Evolutionary conservation across 108 stramenopile genomes (phyloP).

Genomic region (Tribonema minus): DNA sequence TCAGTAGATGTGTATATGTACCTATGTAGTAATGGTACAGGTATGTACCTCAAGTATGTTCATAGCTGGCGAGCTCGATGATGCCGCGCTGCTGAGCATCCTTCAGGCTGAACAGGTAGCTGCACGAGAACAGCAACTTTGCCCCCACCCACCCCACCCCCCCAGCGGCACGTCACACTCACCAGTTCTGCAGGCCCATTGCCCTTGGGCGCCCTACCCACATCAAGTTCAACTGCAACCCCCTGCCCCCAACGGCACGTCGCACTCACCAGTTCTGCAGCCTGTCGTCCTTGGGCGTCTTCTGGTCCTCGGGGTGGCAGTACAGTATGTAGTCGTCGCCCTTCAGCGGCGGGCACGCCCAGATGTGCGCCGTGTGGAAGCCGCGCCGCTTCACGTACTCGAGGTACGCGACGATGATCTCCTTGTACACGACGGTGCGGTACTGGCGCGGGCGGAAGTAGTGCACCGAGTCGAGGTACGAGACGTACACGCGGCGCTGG

Average conservation of each 20-base stretch:
- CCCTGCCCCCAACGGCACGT: too few species aligned
- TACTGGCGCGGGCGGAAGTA: constrained; percentile 76
- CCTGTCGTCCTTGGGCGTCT: constrained; percentile 75
- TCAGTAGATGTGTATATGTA: too few species aligned
- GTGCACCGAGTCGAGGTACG: constrained; percentile 89
- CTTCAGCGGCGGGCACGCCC: constrained; percentile 92
- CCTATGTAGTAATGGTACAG: too few species aligned
- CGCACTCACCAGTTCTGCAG: constrained; percentile 72
- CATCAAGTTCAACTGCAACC: too few species aligned
- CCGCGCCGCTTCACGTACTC: constrained; percentile 85
- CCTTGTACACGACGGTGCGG: constrained; percentile 80
- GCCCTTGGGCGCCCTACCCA: too few species aligned
- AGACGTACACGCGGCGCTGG: constrained; percentile 83
- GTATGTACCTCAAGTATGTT: too few species aligned
- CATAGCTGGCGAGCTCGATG: constrained; percentile 72
- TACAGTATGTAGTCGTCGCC: constrained; percentile 89
- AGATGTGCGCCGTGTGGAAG: constrained; percentile 93
- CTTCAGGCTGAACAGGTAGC: constrained; percentile 87
- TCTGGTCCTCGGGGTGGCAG: constrained; percentile 57
- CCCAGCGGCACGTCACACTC: too few species aligned
- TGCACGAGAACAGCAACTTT: too few species aligned
- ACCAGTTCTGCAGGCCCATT: too few species aligned
- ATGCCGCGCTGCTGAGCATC: constrained; percentile 78
- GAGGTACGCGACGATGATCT: constrained; percentile 80
- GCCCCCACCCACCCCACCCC: too few species aligned